These are phyloP conservation scores for Salix arbutifolia DNA, from an alignment of 345 rosid genomes.

Conservation along the genomic window DNA sequence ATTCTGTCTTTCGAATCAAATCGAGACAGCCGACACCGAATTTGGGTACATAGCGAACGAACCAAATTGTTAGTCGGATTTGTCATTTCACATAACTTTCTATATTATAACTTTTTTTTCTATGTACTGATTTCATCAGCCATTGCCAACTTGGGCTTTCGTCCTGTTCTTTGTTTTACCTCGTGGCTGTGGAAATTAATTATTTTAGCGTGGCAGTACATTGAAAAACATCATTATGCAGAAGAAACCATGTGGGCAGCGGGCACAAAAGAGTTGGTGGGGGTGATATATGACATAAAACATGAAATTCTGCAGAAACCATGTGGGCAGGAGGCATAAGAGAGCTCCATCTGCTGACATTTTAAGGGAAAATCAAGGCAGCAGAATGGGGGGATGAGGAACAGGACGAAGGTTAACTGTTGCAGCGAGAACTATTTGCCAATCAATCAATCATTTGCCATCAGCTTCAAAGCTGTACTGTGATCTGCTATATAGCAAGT, in stretches of 20 bases:
- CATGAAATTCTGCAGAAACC: not conserved
- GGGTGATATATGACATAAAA: not conserved
- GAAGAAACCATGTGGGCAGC: too few relatives aligned
- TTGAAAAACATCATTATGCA: too few relatives aligned
- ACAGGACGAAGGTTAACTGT: not conserved
- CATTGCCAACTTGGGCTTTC: not conserved
- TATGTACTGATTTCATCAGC: not conserved
- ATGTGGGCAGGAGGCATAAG: too few relatives aligned
- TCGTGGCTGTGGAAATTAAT: not conserved
- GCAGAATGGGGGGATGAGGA: not conserved
- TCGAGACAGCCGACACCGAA: conserved; percentile 12
- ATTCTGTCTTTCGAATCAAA: not conserved
- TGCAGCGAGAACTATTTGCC: not conserved
- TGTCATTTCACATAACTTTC: conserved; percentile 10
- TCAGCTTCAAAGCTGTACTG: too few relatives aligned
- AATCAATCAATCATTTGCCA: too few relatives aligned
- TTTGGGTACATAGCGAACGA: not conserved
- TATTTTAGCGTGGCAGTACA: too few relatives aligned
- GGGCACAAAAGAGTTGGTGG: not conserved
- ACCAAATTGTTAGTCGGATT: conserved; percentile 12
- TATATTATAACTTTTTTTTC: too few relatives aligned
- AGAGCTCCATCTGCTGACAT: not conserved
- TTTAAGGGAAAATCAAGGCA: not conserved
- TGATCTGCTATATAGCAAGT: too few relatives aligned
- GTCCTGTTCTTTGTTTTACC: not conserved